Conservation (phyloP, 345 rosid genomes). For the Iberis pinnata region DNA sequence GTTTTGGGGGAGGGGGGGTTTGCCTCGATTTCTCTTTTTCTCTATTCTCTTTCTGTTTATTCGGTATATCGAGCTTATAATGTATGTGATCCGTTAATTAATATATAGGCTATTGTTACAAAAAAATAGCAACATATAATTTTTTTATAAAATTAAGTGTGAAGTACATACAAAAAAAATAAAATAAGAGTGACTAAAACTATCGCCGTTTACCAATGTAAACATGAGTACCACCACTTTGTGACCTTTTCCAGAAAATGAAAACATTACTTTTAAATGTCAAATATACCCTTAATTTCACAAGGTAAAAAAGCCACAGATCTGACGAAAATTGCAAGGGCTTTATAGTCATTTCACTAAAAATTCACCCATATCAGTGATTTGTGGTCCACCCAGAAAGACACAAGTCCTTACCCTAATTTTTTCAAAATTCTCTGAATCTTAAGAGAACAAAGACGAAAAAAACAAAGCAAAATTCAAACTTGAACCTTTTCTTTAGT, state of each 20-base stretch:
- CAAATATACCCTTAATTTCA: conserved; percentile 1
- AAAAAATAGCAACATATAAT: too few species aligned
- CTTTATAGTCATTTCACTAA: neutral
- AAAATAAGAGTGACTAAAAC: too few species aligned
- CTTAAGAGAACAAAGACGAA: conserved; percentile 19
- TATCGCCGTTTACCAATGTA: conserved; percentile 26
- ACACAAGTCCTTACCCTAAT: conserved; percentile 26
- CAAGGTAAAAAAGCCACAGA: neutral
- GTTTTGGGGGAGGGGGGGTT: too few species aligned
- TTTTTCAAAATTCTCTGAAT: conserved; percentile 22
- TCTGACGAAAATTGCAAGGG: neutral
- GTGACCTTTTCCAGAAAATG: conserved; percentile 24
- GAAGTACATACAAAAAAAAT: too few species aligned
- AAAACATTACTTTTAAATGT: conserved; percentile 5
- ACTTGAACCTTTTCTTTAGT: too few species aligned
- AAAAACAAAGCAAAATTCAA: neutral
- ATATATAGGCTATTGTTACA: too few species aligned
- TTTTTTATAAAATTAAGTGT: too few species aligned
- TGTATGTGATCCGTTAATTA: too few species aligned
- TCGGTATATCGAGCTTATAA: too few species aligned
- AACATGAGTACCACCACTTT: conserved; percentile 26
- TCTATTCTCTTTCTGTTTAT: too few species aligned
- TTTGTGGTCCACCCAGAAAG: conserved; percentile 19
- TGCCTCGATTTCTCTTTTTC: too few species aligned
- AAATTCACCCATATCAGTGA: conserved; percentile 12